phyloP scores from a whole-genome alignment of 2,329 filamentous ascomycete species.

The Rhynchosporium agropyri region DNA sequence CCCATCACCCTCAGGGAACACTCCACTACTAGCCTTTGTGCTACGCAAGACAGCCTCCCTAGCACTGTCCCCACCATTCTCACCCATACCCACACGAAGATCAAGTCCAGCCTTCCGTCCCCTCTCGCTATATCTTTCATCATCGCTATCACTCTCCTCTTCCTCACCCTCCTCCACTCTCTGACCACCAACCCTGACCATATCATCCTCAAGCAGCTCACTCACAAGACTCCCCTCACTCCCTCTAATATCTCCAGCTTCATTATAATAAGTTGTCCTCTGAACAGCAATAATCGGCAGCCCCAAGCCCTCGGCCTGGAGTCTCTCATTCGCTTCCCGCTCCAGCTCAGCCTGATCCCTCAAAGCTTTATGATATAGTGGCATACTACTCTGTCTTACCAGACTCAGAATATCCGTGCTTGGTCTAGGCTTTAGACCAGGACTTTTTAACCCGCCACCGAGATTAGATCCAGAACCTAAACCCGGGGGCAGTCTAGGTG shows the following conservation, averaged over 20 bases:
- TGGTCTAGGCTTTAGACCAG: background rate
- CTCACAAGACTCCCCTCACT: background rate
- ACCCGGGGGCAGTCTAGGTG: background rate
- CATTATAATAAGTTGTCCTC: background rate
- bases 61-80: background rate
- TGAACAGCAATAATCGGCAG: conserved; percentile 15
- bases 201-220: conserved; percentile 4
- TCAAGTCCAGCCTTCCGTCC: conserved; percentile 1
- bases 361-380: conserved; percentile 15
- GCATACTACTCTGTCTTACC: conserved; percentile 15
- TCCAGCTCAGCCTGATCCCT: conserved; percentile 8
- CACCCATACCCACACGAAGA: conserved; percentile 1
- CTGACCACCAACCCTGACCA: background rate
- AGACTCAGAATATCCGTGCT: background rate
- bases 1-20: conserved; percentile 10
- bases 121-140: conserved; percentile 2
- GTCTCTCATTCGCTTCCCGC: background rate
- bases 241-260: background rate
- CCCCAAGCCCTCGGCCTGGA: conserved; percentile 5
- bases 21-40: conserved; percentile 19
- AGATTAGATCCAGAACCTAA: background rate
- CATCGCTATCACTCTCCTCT: conserved; percentile 11
- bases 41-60: conserved; percentile 4
- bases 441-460: background rate
- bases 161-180: background rate